Base-by-base conservation (phyloP, 495 filamentous ascomycete genomes). In the Lentithecium fluviatile region DNA sequence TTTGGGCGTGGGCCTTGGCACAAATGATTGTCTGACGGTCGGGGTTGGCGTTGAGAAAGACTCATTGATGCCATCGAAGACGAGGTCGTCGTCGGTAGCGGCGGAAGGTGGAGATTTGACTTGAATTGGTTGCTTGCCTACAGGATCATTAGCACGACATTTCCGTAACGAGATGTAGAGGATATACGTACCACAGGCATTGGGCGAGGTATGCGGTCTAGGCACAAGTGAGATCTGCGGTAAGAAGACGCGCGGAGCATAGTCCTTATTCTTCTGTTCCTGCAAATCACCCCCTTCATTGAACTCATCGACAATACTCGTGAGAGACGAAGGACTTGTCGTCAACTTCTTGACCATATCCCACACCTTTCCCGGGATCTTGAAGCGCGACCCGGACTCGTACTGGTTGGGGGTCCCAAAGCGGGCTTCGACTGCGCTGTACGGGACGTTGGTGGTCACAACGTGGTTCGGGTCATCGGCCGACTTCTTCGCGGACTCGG, bases 301-400 rank as follows among this genome's bases (percentile, higher is more conserved):
- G 29, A 57, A 45, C 15, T 57, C 53, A 6, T 45, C 37, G 15
- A 51, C 17, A 1, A 21, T 17, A 13, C 25, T 38, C 7, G 7
- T 17, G 23, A 20, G 19, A 24, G 36, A 36, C 7, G 21, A 25
- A 23, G 40, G 15, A 24, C n/a, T 10, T 6, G 5, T 43, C 13
- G 40, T 15, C 13, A 43, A 5, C 3, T 23, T 13, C 2, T 17
- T 40, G 1, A 54, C 52, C 12, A 52, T 37, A 11, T n/a, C 2
- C 17, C 11, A 20, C 17, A n/a, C 19, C 17, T 17, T 20, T 4
- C 45, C 21, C n/a, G 64, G 52, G 17, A 62, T 53, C 12, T 46
- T 57, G 54, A 61, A 66, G 10, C 48, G 50, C 0, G 64, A 61
- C 24, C 58, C 58, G 32, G 58, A 58, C 6, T 66, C 64, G 24